Conservation (phyloP, 192 early-diverging fungal species). For the Coemansia sp. region DNA sequence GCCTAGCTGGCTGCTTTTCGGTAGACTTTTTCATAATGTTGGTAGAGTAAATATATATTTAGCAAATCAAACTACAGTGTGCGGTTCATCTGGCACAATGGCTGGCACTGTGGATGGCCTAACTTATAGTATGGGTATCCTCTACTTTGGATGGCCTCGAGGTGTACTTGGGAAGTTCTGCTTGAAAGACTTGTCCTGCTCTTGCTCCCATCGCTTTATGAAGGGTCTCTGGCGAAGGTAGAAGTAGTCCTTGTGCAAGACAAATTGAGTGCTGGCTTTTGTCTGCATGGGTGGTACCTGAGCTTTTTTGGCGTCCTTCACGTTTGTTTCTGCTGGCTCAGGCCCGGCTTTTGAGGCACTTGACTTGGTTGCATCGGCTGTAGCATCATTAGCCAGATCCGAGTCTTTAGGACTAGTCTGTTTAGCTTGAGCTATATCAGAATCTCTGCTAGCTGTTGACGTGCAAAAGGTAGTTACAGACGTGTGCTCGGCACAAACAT, state of each 20-base stretch:
- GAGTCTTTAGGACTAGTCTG: background rate
- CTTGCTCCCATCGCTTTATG: conserved; percentile 32
- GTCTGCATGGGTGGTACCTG: background rate
- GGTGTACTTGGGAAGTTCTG: conserved; percentile 26
- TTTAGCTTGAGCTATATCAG: background rate
- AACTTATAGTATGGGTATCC: background rate
- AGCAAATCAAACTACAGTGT: background rate
- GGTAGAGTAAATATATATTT: background rate
- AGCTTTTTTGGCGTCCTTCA: background rate
- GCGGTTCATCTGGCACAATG: background rate
- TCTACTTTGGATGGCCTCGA: background rate
- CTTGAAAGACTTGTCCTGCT: conserved; percentile 21
- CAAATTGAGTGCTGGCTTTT: background rate
- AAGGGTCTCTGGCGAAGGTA: conserved; percentile 38
- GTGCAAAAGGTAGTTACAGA: conserved; percentile 21
- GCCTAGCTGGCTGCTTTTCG: conserved; percentile 12
- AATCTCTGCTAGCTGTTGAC: background rate
- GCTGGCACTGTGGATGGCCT: background rate
- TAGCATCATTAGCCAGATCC: background rate
- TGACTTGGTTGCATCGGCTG: background rate
- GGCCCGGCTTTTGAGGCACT: background rate
- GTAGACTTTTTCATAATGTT: conserved; percentile 11
- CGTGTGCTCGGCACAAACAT: conserved; percentile 26
- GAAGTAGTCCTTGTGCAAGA: conserved; percentile 30
- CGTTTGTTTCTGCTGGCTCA: background rate